Base-by-base conservation (phyloP, 2,329 filamentous ascomycete species). In the Didymella sp. region DNA sequence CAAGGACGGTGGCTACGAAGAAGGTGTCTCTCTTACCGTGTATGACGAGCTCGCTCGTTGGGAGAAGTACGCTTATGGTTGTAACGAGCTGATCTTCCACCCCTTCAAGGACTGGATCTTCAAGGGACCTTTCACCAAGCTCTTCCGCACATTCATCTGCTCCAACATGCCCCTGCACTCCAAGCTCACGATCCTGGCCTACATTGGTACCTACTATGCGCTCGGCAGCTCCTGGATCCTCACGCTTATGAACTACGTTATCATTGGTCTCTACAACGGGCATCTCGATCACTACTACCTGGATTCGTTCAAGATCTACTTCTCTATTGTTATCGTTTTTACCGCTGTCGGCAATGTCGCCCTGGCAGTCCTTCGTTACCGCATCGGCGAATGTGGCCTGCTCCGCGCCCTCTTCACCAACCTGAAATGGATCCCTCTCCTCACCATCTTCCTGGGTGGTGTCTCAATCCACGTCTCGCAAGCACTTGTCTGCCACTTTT, bases 371-470 rank as follows among this genome's bases (percentile, higher is more conserved):
- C 79, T 89, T 41, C 83, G 87, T 30, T 88, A 89, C 74, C 82
- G 87, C 38, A 80, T 84, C 30, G 81, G 81, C 43, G 83, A 87
- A 66, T 76, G 79, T 56, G 74, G 74, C 2, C 78, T 88, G 25
- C 69, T 86, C 41, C 63, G 69, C 15, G 78, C 80, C 2, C 72
- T 87, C 13, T 68, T 80, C 54, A 81, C 84, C 64, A 89, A 87
- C 68, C 75, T 87, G 68, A 87, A 85, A 65, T 88, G 86, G 86
- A 81, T 85, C 17, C 82, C 83, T 2, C 80, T 88, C 77, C 81
- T 94, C 44, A 88, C 88, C 59, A 88, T 95, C 73, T 96, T 95
- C 82, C 82, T 96, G 17, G 91, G 91, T 49, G 91, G 91, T 35
- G 82, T 95, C 46, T 90, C 87, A 1, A 83, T 96, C 31, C 91